Evolutionary conservation across 1,284 basidiomycete species (phyloP).

Genomic region (Wallemia ichthyophaga): DNA sequence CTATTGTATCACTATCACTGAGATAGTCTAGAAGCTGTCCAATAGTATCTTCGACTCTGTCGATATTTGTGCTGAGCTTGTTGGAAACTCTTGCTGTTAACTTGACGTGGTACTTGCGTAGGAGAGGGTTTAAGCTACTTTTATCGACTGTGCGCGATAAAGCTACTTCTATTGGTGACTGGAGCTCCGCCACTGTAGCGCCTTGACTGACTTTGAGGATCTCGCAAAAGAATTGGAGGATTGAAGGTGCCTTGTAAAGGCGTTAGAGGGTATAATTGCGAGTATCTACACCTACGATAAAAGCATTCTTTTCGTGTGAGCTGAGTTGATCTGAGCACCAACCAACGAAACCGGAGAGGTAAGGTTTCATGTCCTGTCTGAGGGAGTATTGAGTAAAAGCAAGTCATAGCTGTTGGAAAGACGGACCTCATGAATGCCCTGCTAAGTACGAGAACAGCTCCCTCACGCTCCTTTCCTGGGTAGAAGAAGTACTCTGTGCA

Average conservation of each 20-base stretch:
- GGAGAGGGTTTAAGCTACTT: constrained; percentile 22
- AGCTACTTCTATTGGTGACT: background rate
- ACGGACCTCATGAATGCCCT: constrained; percentile 42
- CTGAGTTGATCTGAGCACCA: background rate
- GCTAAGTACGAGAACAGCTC: constrained; percentile 38
- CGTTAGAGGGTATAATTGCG: background rate
- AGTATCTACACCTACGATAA: background rate
- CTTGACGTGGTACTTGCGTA: constrained; percentile 36
- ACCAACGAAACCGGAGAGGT: background rate
- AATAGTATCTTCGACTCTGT: background rate
- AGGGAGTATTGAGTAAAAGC: background rate
- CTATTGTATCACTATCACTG: constrained; percentile 35
- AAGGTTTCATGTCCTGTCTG: background rate
- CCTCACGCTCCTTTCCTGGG: constrained; percentile 52
- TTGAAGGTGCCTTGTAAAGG: background rate
- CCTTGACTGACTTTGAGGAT: background rate
- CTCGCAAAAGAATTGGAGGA: background rate
- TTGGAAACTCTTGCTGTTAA: constrained; percentile 24
- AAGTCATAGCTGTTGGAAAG: background rate
- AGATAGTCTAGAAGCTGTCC: background rate
- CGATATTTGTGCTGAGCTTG: background rate
- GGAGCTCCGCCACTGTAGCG: background rate
- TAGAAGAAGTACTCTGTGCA: constrained; percentile 30
- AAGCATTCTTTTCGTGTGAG: background rate
- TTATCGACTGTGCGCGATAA: background rate